These are phyloP conservation scores for Pyropia yezoensis DNA, from an alignment of 23 red algal genomes.

Conservation along the genomic window DNA sequence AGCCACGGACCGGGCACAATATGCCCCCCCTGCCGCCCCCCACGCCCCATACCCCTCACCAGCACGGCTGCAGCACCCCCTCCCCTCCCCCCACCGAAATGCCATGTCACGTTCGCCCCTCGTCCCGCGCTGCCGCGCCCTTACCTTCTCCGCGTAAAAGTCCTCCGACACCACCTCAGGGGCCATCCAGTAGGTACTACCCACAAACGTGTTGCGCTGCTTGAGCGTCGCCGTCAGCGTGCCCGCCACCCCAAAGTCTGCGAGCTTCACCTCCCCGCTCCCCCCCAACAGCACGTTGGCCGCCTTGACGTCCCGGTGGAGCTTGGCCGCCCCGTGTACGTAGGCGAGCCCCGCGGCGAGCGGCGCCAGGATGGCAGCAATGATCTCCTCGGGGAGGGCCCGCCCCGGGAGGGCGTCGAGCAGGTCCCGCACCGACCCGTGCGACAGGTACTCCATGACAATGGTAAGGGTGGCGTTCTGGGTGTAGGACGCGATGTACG, in stretches of 20 bases:
- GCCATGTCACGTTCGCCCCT: too few species aligned
- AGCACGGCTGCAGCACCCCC: too few species aligned
- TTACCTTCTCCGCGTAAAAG: slow-evolving; percentile 80
- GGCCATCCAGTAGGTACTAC: slow-evolving; percentile 96
- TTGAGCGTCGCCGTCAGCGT: slow-evolving; percentile 74
- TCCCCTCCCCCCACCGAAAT: too few species aligned
- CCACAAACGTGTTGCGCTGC: slow-evolving; percentile 94
- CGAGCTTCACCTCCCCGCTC: slow-evolving; percentile 88
- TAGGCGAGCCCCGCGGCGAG: slow-evolving; percentile 70
- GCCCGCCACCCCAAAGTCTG: slow-evolving; percentile 97
- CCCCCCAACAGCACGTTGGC: slow-evolving; percentile 84
- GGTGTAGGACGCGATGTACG: slow-evolving; percentile 78
- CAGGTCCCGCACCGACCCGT: slow-evolving; percentile 77
- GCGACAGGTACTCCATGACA: slow-evolving; percentile 95
- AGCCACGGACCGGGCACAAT: too few species aligned
- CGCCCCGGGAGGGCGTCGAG: slow-evolving; percentile 38
- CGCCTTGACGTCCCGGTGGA: slow-evolving; percentile 97
- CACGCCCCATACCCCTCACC: too few species aligned
- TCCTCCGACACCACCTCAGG: slow-evolving; percentile 96
- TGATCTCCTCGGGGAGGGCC: slow-evolving; percentile 62
- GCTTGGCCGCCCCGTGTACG: slow-evolving; percentile 67
- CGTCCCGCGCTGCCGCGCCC: too few species aligned
- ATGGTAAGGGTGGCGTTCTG: slow-evolving; percentile 75
- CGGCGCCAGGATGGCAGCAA: slow-evolving; percentile 58
- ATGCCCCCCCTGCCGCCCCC: too few species aligned